Evolutionary conservation across 176 grass and related monocot genomes (phyloP), one percentile per base, ranked within the genome.

Genomic region (Hordeum marinum): DNA sequence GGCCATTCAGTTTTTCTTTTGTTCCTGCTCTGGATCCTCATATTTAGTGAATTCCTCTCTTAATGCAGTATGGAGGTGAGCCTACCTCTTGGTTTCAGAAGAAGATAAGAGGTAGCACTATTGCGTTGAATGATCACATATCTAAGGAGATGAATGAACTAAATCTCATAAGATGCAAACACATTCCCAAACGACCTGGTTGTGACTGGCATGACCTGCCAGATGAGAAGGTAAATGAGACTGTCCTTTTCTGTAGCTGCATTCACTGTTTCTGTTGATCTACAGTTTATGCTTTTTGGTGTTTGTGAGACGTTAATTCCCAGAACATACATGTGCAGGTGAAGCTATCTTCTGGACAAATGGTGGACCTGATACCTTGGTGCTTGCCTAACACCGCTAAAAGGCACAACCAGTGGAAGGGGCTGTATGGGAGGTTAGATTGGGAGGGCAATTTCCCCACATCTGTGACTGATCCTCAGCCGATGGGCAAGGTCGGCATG

Each of bases 371-470:
- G 79, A 99, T 99, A 70, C 96, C 96, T 40, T 99, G 96, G 96
- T 99, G 96, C 88, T 78, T 99, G 61, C 96, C 96, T 2, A 99
- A 99, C 88, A 99, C 96, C 13, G 96, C 96, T 63, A 94, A 99
- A 71, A 93, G 96, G 84, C 96, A 96, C 78, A 99, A 99, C 39
- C 96, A 99, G 75, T 99, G 96, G 96, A 99, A 99, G 83, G 96
- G 96, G 4, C 76, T 99, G n/a, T 99, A 74, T 20, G 96, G 96
- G 24, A 93, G 96, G 64, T 70, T 99, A 81, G 96, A 99, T 40
- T 99, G 96, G 96, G 96, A 99, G 79, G 96, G 96, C 8, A 99
- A 99, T 74, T 99, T 99, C 72, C 96, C 96, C 41, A 99, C 96
- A 54, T 99, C 96, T 27, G 88, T 98, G 29, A 97, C 95, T 45